These are phyloP conservation scores for Macrophomina phaseolina DNA, from an alignment of 2,329 filamentous ascomycete species.

Conservation along the genomic window DNA sequence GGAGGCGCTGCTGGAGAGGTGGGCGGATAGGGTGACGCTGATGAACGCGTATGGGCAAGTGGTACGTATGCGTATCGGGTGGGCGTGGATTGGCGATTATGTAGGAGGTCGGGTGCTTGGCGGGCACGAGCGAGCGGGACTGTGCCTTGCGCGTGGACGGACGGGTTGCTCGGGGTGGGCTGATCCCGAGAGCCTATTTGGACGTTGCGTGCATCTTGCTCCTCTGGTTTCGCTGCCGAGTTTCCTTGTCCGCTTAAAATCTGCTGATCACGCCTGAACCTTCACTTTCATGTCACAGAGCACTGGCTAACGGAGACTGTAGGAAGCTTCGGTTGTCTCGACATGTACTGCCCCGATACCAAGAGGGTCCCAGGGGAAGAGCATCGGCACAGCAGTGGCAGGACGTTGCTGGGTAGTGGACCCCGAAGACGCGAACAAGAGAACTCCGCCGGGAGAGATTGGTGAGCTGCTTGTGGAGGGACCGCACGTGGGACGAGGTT, in stretches of 20 bases:
- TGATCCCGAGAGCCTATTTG: no score
- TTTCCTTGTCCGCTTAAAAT: no score
- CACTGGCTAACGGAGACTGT: not conserved
- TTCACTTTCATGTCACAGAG: not conserved
- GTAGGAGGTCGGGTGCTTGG: no score
- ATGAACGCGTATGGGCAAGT: slow-evolving; percentile 47
- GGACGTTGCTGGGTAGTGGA: slow-evolving; percentile 41
- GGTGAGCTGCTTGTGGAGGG: slow-evolving; percentile 57
- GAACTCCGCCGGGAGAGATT: slow-evolving; percentile 50
- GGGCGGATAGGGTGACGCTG: slow-evolving; percentile 43
- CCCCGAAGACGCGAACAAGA: slow-evolving; percentile 36
- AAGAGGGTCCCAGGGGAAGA: not conserved
- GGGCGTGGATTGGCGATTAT: no score
- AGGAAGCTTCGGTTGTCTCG: slow-evolving; percentile 18
- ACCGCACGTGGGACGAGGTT: slow-evolving; percentile 49
- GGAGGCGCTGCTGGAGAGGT: slow-evolving; percentile 37
- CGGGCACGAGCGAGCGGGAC: no score
- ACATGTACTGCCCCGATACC: slow-evolving; percentile 8
- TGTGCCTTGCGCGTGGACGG: no score
- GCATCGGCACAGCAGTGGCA: slow-evolving; percentile 32
- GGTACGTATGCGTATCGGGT: not conserved
- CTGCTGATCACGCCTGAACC: no score
- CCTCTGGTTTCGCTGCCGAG: no score
- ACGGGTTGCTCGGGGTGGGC: no score
- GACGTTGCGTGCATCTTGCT: no score